A percentile compares a stretch with the other conserved stretches of the same genome.
phyloP scores from a whole-genome alignment of 805 yeast genomes.

The Sugiyamaella lignohabitans region DNA sequence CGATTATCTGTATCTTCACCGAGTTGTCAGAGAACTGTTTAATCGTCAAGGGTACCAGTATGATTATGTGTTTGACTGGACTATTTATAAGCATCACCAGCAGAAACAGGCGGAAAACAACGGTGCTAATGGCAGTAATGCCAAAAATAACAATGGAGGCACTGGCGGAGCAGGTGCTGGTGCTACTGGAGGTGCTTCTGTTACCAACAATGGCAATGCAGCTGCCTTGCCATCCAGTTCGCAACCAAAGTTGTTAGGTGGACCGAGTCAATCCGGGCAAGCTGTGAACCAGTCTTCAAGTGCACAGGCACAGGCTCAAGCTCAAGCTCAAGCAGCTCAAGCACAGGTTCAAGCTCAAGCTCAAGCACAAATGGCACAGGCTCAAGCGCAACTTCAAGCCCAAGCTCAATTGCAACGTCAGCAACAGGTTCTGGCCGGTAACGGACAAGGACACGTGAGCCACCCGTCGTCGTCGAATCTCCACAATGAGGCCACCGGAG shows the following conservation, averaged over 20 bases:
- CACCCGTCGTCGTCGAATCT: neutral
- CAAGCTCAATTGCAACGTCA: neutral
- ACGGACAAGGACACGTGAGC: neutral
- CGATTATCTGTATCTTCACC: conserved; percentile 82
- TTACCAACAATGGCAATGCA: too few relatives aligned
- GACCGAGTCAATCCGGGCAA: conserved; percentile 8
- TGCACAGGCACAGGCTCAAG: conserved; percentile 9
- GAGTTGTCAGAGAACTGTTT: conserved; percentile 82
- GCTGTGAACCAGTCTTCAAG: conserved; percentile 8
- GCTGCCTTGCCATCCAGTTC: too few relatives aligned
- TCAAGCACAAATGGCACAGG: neutral
- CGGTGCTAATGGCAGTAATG: neutral
- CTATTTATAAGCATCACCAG: conserved; percentile 60
- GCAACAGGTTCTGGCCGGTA: neutral
- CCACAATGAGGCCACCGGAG: too few relatives aligned
- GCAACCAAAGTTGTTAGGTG: too few relatives aligned
- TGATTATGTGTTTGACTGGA: conserved; percentile 97
- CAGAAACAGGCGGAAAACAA: conserved; percentile 12
- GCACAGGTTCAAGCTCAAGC: neutral
- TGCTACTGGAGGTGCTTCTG: conserved; percentile 1
- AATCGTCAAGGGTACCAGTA: conserved; percentile 82
- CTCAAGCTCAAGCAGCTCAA: conserved; percentile 6
- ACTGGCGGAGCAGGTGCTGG: conserved; percentile 7
- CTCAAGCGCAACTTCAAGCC: neutral
- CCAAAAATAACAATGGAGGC: conserved; percentile 1